Percentiles rank a stretch among this genome's conserved stretches.
These are phyloP conservation scores for Ogataea methanolica DNA, from an alignment of 805 yeast genomes.

Conservation along the genomic window DNA sequence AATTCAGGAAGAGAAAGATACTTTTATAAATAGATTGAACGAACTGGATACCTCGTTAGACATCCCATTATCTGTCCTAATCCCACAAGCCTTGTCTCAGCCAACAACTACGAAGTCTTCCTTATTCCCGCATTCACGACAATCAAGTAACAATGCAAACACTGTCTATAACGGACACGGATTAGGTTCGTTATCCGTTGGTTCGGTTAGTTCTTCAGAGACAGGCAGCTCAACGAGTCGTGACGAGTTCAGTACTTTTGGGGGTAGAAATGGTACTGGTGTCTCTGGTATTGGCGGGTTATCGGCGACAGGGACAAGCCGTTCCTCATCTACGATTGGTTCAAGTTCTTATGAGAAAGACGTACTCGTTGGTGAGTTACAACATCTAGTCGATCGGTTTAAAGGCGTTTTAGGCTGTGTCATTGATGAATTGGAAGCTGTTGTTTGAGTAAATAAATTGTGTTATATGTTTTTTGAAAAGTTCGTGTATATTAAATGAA, in stretches of 20 bases:
- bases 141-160: not conserved
- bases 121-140: too few species aligned
- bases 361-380: conserved; percentile 10
- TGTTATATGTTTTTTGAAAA: not conserved
- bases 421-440: conserved; percentile 23
- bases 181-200: too few species aligned
- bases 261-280: too few species aligned
- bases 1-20: not conserved
- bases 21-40: not conserved
- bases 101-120: not conserved
- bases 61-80: not conserved
- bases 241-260: too few species aligned
- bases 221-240: too few species aligned
- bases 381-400: conserved; percentile 24
- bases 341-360: conserved; percentile 1
- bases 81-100: not conserved
- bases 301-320: too few species aligned
- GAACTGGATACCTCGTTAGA: not conserved
- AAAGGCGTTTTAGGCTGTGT: conserved; percentile 23
- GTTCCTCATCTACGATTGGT: too few species aligned
- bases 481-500: not conserved
- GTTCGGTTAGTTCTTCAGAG: too few species aligned
- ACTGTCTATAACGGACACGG: too few species aligned
- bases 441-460: not conserved
- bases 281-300: too few species aligned